phyloP scores from a whole-genome alignment of 2,329 filamentous ascomycete genomes.

The Fusarium incarnatum region DNA sequence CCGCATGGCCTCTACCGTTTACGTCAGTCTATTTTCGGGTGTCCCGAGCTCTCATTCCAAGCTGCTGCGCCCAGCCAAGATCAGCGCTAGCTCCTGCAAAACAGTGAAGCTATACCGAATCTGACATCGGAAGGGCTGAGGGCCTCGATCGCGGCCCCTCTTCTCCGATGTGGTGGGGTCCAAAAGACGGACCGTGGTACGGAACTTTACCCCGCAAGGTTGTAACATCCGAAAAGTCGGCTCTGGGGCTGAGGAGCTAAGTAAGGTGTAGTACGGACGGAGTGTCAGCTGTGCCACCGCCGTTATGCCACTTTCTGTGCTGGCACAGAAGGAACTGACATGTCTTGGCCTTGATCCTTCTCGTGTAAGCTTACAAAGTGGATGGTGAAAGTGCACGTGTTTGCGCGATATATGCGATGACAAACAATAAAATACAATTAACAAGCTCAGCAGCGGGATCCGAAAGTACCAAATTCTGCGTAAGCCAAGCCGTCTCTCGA shows the following conservation, averaged over 20 bases:
- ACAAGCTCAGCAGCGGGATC: neutral
- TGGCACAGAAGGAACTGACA: neutral
- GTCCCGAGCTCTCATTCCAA: constrained; percentile 1
- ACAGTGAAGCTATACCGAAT: constrained; percentile 1
- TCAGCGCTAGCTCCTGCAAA: constrained; percentile 17
- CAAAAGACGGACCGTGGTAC: neutral
- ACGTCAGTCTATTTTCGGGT: constrained; percentile 33
- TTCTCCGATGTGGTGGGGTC: constrained; percentile 7
- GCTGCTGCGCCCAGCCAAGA: constrained; percentile 22
- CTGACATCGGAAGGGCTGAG: constrained; percentile 11
- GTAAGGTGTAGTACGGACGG: neutral
- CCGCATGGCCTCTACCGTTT: neutral
- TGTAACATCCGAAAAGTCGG: neutral
- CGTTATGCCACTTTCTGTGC: neutral
- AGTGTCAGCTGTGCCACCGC: constrained; percentile 33
- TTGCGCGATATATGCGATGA: neutral
- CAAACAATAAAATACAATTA: neutral
- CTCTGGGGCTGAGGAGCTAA: constrained; percentile 19
- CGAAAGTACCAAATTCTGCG: neutral
- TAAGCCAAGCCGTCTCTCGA: neutral
- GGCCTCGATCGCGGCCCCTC: constrained; percentile 16
- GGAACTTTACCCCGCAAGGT: constrained; percentile 19
- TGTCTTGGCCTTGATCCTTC: constrained; percentile 9
- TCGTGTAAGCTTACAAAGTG: constrained; percentile 16
- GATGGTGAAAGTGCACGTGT: neutral